Evolutionary conservation across 2,329 filamentous ascomycete genomes (phyloP).

Genomic region (Aspergillus novofumigatus): DNA sequence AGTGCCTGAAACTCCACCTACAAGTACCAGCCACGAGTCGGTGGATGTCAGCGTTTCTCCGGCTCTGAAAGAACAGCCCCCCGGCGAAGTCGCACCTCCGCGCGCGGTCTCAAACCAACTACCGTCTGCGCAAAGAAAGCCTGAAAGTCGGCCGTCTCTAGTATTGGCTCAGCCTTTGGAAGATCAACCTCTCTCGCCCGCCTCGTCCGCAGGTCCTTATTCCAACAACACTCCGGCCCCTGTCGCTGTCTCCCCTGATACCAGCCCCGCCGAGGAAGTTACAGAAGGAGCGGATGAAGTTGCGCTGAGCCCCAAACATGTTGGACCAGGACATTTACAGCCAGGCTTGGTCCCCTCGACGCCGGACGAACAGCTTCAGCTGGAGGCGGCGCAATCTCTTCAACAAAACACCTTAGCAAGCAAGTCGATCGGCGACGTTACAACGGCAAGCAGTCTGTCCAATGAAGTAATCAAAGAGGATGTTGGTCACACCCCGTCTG

Average conservation of each 20-base stretch:
- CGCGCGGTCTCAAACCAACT: conserved; percentile 14
- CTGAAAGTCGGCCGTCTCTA: conserved; percentile 26
- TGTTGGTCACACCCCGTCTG: conserved; percentile 9
- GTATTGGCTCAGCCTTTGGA: conserved; percentile 20
- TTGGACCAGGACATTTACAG: conserved; percentile 19
- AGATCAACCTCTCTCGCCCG: conserved; percentile 46
- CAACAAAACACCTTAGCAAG: conserved; percentile 21
- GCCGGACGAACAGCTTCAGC: conserved; percentile 56
- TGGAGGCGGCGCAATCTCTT: conserved; percentile 51
- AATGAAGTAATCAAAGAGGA: conserved; percentile 26
- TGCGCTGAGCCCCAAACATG: conserved; percentile 25
- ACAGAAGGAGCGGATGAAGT: conserved; percentile 43
- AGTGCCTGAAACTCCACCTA: conserved; percentile 19
- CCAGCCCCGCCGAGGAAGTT: conserved; percentile 66
- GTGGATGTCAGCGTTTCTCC: conserved; percentile 17
- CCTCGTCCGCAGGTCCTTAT: conserved; percentile 64
- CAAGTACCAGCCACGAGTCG: conserved; percentile 20
- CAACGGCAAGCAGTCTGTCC: conserved; percentile 12
- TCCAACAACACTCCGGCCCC: conserved; percentile 69
- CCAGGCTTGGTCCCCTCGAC: conserved; percentile 42
- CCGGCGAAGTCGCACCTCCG: conserved; percentile 11
- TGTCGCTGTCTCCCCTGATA: conserved; percentile 66
- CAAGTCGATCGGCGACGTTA: conserved; percentile 17
- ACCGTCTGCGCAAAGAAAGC: conserved; percentile 21
- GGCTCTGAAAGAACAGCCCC: conserved; percentile 14